These are phyloP conservation scores for Candida nemodendra DNA, from an alignment of 805 yeast species.

Conservation along the genomic window DNA sequence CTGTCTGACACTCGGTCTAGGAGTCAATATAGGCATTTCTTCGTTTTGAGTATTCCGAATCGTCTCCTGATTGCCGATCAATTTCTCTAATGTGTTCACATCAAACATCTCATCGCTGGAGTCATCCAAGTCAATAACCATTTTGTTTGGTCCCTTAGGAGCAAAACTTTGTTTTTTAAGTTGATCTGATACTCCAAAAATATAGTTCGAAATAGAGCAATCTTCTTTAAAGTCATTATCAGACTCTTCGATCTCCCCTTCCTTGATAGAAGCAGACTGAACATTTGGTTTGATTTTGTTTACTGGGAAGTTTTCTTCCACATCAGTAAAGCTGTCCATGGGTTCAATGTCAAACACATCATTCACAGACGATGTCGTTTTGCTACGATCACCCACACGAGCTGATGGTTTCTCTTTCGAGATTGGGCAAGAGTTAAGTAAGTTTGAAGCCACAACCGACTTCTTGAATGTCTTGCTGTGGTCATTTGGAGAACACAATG, in stretches of 20 bases:
- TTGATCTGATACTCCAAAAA: neutral
- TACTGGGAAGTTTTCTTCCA: slow-evolving; percentile 6
- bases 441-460: neutral
- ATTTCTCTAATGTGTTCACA: slow-evolving; percentile 1
- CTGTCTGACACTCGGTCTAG: neutral
- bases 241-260: slow-evolving; percentile 12
- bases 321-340: slow-evolving; percentile 15
- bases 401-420: neutral
- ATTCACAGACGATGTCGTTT: slow-evolving; percentile 10
- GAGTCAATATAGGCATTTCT: neutral
- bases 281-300: neutral
- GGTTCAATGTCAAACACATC: slow-evolving; percentile 4
- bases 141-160: neutral
- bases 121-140: slow-evolving; percentile 13
- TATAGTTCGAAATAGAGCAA: slow-evolving; percentile 2
- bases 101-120: slow-evolving; percentile 17
- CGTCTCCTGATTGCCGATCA: neutral
- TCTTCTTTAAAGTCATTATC: slow-evolving; percentile 16
- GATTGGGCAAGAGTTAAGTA: no score
- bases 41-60: no score
- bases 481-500: neutral
- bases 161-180: neutral
- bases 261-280: neutral
- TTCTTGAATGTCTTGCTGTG: no score
- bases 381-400: slow-evolving; percentile 2